Percentiles rank a stretch among this genome's conserved stretches.
phyloP scores from a whole-genome alignment of 1,284 basidiomycete genomes.

The Tausonia pullulans region DNA sequence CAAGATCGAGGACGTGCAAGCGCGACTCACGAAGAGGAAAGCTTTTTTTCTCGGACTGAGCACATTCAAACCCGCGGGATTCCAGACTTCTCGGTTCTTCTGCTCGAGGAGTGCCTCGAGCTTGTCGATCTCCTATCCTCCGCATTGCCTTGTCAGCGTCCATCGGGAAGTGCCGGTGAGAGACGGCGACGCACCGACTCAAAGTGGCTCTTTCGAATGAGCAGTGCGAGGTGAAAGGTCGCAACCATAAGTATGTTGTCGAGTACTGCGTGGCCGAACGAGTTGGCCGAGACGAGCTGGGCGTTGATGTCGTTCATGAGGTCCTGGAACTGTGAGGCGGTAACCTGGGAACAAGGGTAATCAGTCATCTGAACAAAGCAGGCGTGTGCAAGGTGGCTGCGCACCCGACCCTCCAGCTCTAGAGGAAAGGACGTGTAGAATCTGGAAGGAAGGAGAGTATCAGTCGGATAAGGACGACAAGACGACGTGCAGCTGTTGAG shows the following conservation, averaged over 20 bases:
- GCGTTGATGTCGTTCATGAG: slow-evolving; percentile 15
- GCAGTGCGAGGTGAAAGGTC: slow-evolving; percentile 7
- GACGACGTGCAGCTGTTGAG: background rate
- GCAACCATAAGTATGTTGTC: slow-evolving; percentile 15
- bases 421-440: slow-evolving; percentile 11
- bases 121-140: background rate
- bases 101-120: background rate
- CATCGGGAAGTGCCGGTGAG: background rate
- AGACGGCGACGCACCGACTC: slow-evolving; percentile 4
- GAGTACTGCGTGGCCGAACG: slow-evolving; percentile 7
- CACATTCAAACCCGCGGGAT: background rate
- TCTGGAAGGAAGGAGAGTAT: background rate
- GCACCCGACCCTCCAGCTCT: slow-evolving; percentile 10
- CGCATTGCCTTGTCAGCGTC: background rate
- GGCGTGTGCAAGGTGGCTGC: background rate
- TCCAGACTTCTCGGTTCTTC: background rate
- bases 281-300: slow-evolving; percentile 8
- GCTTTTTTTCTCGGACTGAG: background rate
- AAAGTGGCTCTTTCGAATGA: slow-evolving; percentile 2
- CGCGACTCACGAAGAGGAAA: slow-evolving; percentile 4
- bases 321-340: slow-evolving; percentile 7
- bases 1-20: background rate
- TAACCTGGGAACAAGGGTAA: background rate
- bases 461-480: background rate
- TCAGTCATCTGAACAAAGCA: background rate